Percentiles rank a stretch among this genome's conserved stretches.
These are phyloP conservation scores for Castanea sativa DNA, from an alignment of 306 rosid species.

Conservation along the genomic window DNA sequence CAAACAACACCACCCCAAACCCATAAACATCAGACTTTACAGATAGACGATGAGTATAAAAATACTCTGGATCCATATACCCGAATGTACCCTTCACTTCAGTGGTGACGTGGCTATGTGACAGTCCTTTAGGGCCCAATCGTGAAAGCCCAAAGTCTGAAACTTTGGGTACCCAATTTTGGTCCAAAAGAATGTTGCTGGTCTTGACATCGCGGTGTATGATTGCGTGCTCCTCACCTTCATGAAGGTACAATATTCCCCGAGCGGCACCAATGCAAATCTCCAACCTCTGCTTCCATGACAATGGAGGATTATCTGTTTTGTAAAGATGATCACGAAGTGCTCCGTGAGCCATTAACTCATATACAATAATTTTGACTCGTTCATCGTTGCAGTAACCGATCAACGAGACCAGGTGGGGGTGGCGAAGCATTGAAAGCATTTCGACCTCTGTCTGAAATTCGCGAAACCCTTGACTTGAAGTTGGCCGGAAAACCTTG, in stretches of 20 bases:
- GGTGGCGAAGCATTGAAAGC: too few species aligned
- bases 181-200: background rate
- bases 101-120: background rate
- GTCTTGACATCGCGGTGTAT: background rate
- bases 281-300: background rate
- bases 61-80: background rate
- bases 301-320: background rate
- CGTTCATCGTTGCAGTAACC: too few species aligned
- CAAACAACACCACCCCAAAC: background rate
- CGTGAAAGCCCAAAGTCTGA: background rate
- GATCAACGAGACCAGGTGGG: too few species aligned
- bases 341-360: background rate
- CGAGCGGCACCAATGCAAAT: background rate
- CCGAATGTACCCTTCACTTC: background rate
- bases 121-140: background rate
- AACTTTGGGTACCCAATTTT: background rate
- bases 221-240: background rate
- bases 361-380: too few species aligned
- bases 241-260: background rate
- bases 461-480: conserved; percentile 25
- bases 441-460: too few species aligned
- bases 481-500: conserved; percentile 4
- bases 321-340: background rate
- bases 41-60: background rate
- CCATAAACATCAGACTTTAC: background rate